Base-by-base conservation (phyloP, 805 yeast species). In the Yarrowia divulgata region DNA sequence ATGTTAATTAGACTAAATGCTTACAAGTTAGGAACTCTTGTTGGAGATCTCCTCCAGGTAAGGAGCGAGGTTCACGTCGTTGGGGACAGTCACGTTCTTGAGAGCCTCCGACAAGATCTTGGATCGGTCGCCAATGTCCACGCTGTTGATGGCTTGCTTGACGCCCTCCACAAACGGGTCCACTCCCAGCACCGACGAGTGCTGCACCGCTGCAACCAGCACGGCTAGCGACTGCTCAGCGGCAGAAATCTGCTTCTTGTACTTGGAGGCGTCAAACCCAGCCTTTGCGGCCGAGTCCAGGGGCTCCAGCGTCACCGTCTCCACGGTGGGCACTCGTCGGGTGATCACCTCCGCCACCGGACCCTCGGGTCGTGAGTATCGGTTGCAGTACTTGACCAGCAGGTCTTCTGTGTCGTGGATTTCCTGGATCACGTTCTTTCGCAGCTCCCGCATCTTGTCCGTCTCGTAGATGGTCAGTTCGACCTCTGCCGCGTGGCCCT, bases 121-220 rank as follows among this genome's bases (percentile, higher is more conserved):
- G 43, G 70, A 69, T 43, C 70, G 71, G 46, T 70, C 70, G 5
- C 69, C 57, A 46, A 10, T 39, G 12, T 68, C 46, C 18, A 57
- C 70, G 23, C 55, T 43, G 32, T 64, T 67, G n/a, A 74, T 49
- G 19, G 73, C 63, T 29, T 66, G 52, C 23, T 69, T 68, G 57
- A 72, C 71, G 1, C 71, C 70, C 60, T 74, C 70, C 16, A 74
- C 69, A 63, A 77, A 78, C 16, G 74, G 73, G 18, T 73, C 72
- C 14, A 73, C 71, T 0, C 73, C 70, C 8, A 70, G 29, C 23
- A 72, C 74, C 19, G 70, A 63, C 18, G 74, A 66, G 67, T 69
- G 63, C 29, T 71, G 69, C 32, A 73, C 66, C 1, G 73, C 75
- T 9, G 74, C 58, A n/a, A 72, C 67, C 12, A 74, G 54, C 14